A percentile compares a stretch with the other conserved stretches of the same genome.
phyloP scores from a whole-genome alignment of 169 alveolate species.

The Perkinsus olseni region DNA sequence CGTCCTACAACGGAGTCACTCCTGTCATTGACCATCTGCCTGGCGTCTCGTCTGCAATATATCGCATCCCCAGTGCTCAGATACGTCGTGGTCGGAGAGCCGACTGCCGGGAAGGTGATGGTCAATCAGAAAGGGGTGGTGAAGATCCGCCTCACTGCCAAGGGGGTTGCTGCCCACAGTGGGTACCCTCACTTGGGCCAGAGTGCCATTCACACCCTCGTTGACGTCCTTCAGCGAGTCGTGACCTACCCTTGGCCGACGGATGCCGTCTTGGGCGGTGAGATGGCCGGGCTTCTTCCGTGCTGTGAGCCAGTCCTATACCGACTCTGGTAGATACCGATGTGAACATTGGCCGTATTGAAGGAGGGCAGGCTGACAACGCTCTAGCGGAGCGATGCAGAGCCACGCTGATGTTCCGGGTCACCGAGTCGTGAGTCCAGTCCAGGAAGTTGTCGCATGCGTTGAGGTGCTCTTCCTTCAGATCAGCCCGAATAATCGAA shows the following conservation, averaged over 20 bases:
- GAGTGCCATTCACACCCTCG: background rate
- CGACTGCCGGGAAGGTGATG: background rate
- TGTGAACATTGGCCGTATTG: slow-evolving; percentile 1
- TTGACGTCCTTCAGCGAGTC: background rate
- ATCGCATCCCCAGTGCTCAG: too few relatives aligned
- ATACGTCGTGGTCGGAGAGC: slow-evolving; percentile 3
- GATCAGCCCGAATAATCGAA: background rate
- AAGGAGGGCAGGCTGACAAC: slow-evolving; percentile 9
- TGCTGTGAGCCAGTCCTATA: too few relatives aligned
- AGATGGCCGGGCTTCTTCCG: background rate
- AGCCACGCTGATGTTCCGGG: slow-evolving; percentile 6
- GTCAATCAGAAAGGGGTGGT: background rate
- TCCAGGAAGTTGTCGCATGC: too few relatives aligned
- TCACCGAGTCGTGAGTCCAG: background rate
- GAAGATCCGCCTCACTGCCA: background rate
- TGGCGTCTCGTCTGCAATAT: too few relatives aligned
- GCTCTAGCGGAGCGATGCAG: background rate
- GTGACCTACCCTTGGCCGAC: background rate
- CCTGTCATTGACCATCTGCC: too few relatives aligned
- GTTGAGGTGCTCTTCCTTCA: too few relatives aligned
- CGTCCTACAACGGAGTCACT: too few relatives aligned
- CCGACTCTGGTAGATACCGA: background rate
- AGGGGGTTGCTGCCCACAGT: slow-evolving; percentile 9
- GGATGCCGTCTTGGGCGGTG: background rate
- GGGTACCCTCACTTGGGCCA: slow-evolving; percentile 5